Conservation (phyloP, 768 basidiomycete species). For the Pleurotus platypus region DNA sequence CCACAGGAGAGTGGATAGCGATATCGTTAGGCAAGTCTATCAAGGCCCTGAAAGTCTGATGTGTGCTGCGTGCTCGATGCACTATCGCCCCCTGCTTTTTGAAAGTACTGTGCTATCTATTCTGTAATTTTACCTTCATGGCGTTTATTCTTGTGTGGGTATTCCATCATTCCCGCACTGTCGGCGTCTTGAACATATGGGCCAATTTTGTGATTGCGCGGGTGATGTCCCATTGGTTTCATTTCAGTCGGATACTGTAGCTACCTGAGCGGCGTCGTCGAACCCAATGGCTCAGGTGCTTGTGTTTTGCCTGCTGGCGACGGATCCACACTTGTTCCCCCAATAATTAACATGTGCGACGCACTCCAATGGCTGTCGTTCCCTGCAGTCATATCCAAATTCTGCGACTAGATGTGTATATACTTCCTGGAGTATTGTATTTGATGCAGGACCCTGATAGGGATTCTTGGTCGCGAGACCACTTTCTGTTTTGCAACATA, state of each 20-base stretch:
- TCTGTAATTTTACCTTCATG: neutral
- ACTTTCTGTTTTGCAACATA: neutral
- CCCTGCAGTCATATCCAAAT: neutral
- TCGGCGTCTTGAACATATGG: constrained; percentile 1
- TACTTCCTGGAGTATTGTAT: neutral
- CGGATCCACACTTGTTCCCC: neutral
- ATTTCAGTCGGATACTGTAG: neutral
- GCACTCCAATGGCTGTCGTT: no score
- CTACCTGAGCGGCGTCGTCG: neutral
- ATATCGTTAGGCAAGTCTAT: constrained; percentile 80
- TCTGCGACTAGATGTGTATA: neutral
- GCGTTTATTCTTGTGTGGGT: neutral
- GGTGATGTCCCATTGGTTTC: constrained; percentile 1
- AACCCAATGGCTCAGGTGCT: neutral
- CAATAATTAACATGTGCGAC: constrained; percentile 5
- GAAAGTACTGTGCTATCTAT: neutral
- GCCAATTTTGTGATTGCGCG: neutral
- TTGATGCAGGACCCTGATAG: constrained; percentile 3
- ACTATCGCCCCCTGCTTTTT: neutral
- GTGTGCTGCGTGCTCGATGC: neutral
- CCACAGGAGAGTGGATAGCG: constrained; percentile 83
- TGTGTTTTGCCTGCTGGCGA: constrained; percentile 7
- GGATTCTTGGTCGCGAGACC: constrained; percentile 1
- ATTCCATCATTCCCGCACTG: neutral
- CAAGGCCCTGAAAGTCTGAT: constrained; percentile 74